Evolutionary conservation across 129 eudicot species (phyloP).

Genomic region (Kitagawia praeruptora): DNA sequence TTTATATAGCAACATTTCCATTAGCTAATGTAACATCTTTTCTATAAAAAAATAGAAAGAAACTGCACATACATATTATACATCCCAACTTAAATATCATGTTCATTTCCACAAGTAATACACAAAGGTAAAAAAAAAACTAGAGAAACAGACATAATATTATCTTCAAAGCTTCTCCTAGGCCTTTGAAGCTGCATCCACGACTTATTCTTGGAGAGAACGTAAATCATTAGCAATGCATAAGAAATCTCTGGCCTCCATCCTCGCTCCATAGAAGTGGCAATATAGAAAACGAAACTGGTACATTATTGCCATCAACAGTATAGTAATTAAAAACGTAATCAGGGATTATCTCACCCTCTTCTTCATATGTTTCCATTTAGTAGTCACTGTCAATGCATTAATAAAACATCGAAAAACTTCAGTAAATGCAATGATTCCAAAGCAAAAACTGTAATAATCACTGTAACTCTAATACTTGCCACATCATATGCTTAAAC

Average conservation of each 20-base stretch:
- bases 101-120: too few species aligned
- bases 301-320: conserved; percentile 20
- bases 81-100: too few species aligned
- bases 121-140: too few species aligned
- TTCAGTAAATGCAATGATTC: not conserved
- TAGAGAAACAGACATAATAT: conserved; percentile 32
- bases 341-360: conserved; percentile 50
- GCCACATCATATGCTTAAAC: not conserved
- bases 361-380: conserved; percentile 64
- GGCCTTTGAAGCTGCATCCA: conserved; percentile 58
- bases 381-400: not conserved
- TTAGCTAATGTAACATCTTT: too few species aligned
- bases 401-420: not conserved
- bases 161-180: conserved; percentile 24
- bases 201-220: conserved; percentile 37
- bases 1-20: too few species aligned
- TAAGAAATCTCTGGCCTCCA: conserved; percentile 42
- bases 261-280: conserved; percentile 39
- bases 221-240: conserved; percentile 41
- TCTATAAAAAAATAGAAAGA: too few species aligned
- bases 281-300: conserved; percentile 39
- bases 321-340: conserved; percentile 40
- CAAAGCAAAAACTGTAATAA: not conserved
- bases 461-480: not conserved
- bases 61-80: too few species aligned